A percentile compares a stretch with the other conserved stretches of the same genome.
Evolutionary conservation across 2,329 filamentous ascomycete genomes (phyloP).

Genomic region (Monosporascus sp.): DNA sequence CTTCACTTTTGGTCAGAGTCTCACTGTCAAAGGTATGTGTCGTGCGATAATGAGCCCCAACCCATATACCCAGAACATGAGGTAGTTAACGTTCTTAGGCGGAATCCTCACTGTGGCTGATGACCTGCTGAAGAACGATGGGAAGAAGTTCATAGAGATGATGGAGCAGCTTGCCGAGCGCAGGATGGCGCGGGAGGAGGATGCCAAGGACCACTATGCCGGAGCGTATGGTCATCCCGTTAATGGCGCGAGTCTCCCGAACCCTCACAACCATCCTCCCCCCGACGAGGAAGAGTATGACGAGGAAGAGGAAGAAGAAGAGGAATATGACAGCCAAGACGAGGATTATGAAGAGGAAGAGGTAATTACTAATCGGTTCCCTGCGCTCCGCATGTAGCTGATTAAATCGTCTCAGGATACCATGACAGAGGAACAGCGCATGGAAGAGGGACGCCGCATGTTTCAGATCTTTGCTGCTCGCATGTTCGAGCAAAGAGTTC

Average conservation of each 20-base stretch:
- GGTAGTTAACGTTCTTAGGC: conserved; percentile 53
- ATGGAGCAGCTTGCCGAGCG: conserved; percentile 99
- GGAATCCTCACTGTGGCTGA: conserved; percentile 98
- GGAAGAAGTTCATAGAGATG: conserved; percentile 99
- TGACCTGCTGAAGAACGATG: conserved; percentile 96
- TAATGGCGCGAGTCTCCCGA: conserved; percentile 53
- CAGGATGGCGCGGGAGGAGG: conserved; percentile 93
- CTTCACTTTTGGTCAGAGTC: conserved; percentile 94
- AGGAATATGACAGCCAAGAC: conserved; percentile 57
- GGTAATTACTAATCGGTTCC: conserved; percentile 33
- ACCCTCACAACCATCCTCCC: conserved; percentile 65
- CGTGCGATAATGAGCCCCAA: conserved; percentile 4
- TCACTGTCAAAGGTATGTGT: conserved; percentile 77
- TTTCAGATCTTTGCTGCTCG: conserved; percentile 98
- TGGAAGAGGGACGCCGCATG: conserved; percentile 98
- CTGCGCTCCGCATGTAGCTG: conserved; percentile 11
- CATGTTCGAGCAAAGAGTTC: conserved; percentile 97
- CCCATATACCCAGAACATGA: conserved; percentile 13
- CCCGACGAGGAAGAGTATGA: conserved; percentile 73
- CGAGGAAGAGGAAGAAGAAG: conserved; percentile 57
- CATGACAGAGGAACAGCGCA: conserved; percentile 97
- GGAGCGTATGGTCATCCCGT: conserved; percentile 51
- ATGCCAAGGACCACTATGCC: conserved; percentile 64
- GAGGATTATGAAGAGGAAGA: conserved; percentile 77
- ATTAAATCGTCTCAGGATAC: conserved; percentile 63